Conservation (phyloP, 257 asterid species). For the Gardenia jasminoides region DNA sequence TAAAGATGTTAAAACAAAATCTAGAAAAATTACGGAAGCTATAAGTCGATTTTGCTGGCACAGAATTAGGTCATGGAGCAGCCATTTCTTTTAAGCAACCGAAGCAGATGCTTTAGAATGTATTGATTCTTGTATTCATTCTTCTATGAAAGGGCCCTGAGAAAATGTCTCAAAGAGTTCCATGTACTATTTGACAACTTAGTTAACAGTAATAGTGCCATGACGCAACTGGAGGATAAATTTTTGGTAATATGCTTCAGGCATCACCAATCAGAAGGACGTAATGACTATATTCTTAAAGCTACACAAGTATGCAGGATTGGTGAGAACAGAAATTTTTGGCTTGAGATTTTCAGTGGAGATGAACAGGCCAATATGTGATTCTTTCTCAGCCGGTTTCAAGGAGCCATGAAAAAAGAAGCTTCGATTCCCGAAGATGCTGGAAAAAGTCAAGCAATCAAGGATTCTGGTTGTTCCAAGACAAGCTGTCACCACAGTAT, state of each 20-base stretch:
- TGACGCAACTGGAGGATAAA: not conserved
- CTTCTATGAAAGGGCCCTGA: not conserved
- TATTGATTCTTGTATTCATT: not conserved
- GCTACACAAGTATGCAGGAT: not conserved
- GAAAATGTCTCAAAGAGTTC: not conserved
- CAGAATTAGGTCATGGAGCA: not conserved
- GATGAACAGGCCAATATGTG: not conserved
- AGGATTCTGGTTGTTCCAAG: not conserved
- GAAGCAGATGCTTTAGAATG: not conserved
- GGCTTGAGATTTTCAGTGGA: not conserved
- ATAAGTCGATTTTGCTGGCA: not conserved
- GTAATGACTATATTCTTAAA: not conserved
- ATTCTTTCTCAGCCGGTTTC: not conserved
- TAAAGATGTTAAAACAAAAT: conserved; percentile 5
- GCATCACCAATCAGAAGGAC: not conserved
- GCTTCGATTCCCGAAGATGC: not conserved
- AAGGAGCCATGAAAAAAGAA: not conserved
- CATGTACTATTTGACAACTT: not conserved
- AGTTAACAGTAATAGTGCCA: not conserved
- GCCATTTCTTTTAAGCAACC: not conserved
- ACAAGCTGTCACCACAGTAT: not conserved
- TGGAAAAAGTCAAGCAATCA: not conserved
- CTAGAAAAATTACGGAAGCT: not conserved
- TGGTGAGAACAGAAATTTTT: not conserved
- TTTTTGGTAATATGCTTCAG: not conserved